phyloP scores from a whole-genome alignment of 2,329 filamentous ascomycete species.

The Pseudophaeomoniella oleicola region DNA sequence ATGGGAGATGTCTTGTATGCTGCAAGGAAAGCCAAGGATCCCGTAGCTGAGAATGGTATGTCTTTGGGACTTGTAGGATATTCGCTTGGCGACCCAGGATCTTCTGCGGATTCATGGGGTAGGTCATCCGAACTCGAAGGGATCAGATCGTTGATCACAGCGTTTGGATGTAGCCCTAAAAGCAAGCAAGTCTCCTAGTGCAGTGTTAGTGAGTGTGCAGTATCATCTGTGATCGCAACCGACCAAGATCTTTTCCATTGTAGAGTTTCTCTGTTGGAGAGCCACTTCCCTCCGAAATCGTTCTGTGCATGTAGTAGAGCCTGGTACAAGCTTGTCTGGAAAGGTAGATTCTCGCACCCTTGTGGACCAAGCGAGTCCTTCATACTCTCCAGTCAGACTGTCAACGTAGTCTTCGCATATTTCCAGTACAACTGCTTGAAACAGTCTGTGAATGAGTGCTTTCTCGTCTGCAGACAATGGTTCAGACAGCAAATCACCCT shows the following conservation, averaged over 20 bases:
- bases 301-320: conserved; percentile 32
- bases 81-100: conserved; percentile 6
- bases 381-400: conserved; percentile 26
- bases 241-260: conserved; percentile 41
- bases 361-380: conserved; percentile 34
- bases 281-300: conserved; percentile 34
- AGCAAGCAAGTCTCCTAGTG: conserved; percentile 3
- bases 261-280: conserved; percentile 37
- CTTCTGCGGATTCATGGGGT: conserved; percentile 1
- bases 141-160: conserved; percentile 6
- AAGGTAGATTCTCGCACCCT: conserved; percentile 36
- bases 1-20: background rate
- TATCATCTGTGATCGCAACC: conserved; percentile 6
- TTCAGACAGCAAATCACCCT: conserved; percentile 40
- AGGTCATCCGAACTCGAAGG: conserved; percentile 3
- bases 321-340: conserved; percentile 35
- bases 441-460: conserved; percentile 35
- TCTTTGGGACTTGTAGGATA: conserved; percentile 12
- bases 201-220: background rate
- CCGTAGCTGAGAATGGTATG: conserved; percentile 11
- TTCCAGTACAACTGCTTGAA: conserved; percentile 50
- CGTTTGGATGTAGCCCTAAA: conserved; percentile 5
- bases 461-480: conserved; percentile 31
- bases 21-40: conserved; percentile 1
- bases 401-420: conserved; percentile 46